Evolutionary conservation across 1,284 basidiomycete species (phyloP).

Genomic region (Leccinum holopus): DNA sequence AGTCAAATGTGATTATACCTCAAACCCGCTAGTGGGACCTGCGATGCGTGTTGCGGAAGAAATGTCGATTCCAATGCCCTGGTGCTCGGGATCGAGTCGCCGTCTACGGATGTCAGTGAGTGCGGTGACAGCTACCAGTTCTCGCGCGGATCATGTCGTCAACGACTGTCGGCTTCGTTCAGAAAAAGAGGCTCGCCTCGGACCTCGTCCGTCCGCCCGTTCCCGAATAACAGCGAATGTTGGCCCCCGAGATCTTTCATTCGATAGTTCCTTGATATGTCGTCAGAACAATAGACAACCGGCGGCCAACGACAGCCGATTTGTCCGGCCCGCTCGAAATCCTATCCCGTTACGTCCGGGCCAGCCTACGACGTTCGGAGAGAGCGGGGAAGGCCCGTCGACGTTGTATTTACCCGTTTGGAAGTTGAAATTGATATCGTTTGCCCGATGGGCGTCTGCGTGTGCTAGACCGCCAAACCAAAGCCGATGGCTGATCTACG

Average conservation of each 20-base stretch:
- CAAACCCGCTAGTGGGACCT: neutral
- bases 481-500: neutral
- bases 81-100: neutral
- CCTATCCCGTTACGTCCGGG: neutral
- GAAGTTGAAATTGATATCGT: neutral
- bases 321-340: neutral
- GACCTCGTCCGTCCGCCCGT: neutral
- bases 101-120: neutral
- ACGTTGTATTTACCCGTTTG: neutral
- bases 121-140: neutral
- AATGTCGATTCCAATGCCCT: neutral
- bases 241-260: neutral
- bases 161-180: neutral
- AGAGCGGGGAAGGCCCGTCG: neutral
- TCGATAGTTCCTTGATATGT: neutral
- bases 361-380: neutral
- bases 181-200: neutral
- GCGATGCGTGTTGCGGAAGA: neutral
- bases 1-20: neutral
- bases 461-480: neutral
- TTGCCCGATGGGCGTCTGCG: neutral
- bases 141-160: neutral
- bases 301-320: neutral
- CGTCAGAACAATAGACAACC: neutral
- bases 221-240: neutral